These are phyloP conservation scores for Cunninghamia lanceolata DNA, from an alignment of 75 land plant species.

Conservation along the genomic window DNA sequence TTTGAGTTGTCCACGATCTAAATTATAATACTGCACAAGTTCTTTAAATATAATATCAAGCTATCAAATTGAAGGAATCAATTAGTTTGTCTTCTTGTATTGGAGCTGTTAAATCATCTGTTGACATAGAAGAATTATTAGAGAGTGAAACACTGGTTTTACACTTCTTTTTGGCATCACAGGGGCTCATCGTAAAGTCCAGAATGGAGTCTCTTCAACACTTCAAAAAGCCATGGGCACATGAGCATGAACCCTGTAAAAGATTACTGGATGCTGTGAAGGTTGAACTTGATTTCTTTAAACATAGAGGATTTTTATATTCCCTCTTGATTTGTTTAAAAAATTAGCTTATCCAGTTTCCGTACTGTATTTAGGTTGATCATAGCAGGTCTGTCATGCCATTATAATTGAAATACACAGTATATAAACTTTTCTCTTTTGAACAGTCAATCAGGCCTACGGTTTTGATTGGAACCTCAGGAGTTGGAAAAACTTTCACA, in stretches of 20 bases:
- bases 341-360: background rate
- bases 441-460: conserved; percentile 88
- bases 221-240: conserved; percentile 83
- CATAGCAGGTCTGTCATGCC: background rate
- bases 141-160: background rate
- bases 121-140: background rate
- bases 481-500: conserved; percentile 83
- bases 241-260: conserved; percentile 75
- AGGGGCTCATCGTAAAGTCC: conserved; percentile 86
- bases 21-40: background rate
- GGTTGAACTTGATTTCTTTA: conserved; percentile 31
- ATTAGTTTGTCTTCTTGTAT: background rate
- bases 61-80: background rate
- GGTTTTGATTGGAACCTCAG: conserved; percentile 84
- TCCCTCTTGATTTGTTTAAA: background rate
- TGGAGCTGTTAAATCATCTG: background rate
- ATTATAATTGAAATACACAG: background rate
- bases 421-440: conserved; percentile 4
- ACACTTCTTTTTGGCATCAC: conserved; percentile 3
- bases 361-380: background rate
- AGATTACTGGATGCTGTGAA: conserved; percentile 65
- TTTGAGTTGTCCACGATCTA: background rate
- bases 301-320: background rate
- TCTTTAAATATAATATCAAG: background rate
- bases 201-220: conserved; percentile 76